Percentiles rank a stretch among this genome's conserved stretches.
phyloP scores from a whole-genome alignment of 139 green algal species.

The Protoeuglena noctilucae region DNA sequence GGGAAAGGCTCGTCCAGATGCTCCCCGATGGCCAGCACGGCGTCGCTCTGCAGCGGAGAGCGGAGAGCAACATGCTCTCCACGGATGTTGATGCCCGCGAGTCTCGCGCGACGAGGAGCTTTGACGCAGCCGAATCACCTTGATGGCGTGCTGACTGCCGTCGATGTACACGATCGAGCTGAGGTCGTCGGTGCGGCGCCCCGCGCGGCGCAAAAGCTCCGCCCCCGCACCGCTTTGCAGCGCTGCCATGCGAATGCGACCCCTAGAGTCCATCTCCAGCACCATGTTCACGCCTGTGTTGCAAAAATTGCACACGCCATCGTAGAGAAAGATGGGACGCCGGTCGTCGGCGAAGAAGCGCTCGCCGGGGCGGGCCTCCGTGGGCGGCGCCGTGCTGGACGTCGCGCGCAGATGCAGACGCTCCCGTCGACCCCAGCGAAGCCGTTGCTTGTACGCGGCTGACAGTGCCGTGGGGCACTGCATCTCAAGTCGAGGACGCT shows the following conservation, averaged over 20 bases:
- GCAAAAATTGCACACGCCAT: conserved; percentile 71
- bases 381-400: too few species aligned
- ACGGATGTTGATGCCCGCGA: conserved; percentile 22
- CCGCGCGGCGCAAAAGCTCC: conserved; percentile 38
- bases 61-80: conserved; percentile 27
- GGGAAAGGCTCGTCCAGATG: conserved; percentile 30
- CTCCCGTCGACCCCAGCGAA: too few species aligned
- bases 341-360: conserved; percentile 46
- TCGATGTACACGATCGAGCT: conserved; percentile 67
- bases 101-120: not conserved
- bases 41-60: conserved; percentile 8
- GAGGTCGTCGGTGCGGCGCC: conserved; percentile 52
- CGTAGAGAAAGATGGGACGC: conserved; percentile 61
- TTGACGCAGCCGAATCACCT: not conserved
- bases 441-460: too few species aligned
- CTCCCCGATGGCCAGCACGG: conserved; percentile 32
- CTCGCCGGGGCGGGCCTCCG: too few species aligned
- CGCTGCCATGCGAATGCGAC: conserved; percentile 40
- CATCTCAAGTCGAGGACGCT: too few species aligned
- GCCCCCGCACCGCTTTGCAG: conserved; percentile 48
- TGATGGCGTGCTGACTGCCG: not conserved
- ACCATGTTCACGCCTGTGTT: conserved; percentile 66
- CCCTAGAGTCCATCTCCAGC: conserved; percentile 38
- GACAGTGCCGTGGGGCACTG: too few species aligned
- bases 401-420: too few species aligned